Conservation (phyloP, 768 basidiomycete species). For the Suillus luteus region DNA sequence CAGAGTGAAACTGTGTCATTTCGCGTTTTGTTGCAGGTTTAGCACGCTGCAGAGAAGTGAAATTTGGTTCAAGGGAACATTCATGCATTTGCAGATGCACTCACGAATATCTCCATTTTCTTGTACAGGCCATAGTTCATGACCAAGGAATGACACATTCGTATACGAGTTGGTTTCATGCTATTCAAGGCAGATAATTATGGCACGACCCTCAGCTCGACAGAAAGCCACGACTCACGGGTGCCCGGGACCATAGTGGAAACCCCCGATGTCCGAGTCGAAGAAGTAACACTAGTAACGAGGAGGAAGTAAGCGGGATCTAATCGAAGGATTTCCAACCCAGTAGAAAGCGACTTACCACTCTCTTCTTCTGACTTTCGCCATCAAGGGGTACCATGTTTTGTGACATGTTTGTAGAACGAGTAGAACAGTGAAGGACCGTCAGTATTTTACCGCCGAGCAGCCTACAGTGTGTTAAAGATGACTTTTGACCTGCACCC, state of each 20-base stretch:
- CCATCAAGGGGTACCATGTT: conserved; percentile 66
- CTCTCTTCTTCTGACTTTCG: conserved; percentile 80
- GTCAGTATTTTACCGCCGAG: background rate
- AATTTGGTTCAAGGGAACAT: conserved; percentile 8
- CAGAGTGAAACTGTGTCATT: conserved; percentile 99
- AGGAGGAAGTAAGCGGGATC: conserved; percentile 14
- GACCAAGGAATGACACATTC: conserved; percentile 99
- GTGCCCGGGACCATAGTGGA: conserved; percentile 98
- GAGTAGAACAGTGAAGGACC: background rate
- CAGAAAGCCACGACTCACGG: conserved; percentile 54
- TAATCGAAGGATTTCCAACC: conserved; percentile 4
- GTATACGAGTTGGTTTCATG: conserved; percentile 97
- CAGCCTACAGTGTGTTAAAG: background rate
- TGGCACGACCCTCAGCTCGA: background rate
- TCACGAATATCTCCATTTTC: conserved; percentile 99
- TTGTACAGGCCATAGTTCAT: conserved; percentile 99
- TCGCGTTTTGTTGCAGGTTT: conserved; percentile 99
- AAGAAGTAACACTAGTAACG: conserved; percentile 97
- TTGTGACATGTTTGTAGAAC: conserved; percentile 32
- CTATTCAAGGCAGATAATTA: conserved; percentile 38
- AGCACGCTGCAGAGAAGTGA: conserved; percentile 64
- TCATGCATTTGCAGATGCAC: conserved; percentile 35
- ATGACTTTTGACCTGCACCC: background rate
- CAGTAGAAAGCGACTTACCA: conserved; percentile 54
- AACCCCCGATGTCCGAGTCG: conserved; percentile 98